These are phyloP conservation scores for Tilletia caries DNA, from an alignment of 1,284 basidiomycete genomes.

Conservation along the genomic window DNA sequence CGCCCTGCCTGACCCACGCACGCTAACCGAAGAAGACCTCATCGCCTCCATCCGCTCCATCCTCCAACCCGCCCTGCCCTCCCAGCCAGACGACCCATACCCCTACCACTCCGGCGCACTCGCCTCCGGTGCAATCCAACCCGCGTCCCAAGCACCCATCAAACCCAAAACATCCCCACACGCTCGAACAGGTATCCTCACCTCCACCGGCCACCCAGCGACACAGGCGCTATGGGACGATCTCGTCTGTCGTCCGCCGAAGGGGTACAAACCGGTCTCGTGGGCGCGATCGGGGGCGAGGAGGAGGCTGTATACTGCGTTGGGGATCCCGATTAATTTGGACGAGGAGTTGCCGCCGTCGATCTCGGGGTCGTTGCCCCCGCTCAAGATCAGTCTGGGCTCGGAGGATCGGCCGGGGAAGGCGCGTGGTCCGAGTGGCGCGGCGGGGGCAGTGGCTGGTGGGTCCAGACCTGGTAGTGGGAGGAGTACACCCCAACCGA, in stretches of 20 bases:
- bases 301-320: not conserved
- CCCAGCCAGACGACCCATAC: not conserved
- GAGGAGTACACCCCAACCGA: conserved; percentile 6
- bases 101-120: conserved; percentile 6
- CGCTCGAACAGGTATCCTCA: not conserved
- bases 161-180: conserved; percentile 1
- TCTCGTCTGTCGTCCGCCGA: not conserved
- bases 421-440: not conserved
- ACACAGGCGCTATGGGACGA: conserved; percentile 8
- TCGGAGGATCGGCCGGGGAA: not conserved
- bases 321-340: not conserved
- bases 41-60: not conserved
- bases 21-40: not conserved
- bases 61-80: not conserved
- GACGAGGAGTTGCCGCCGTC: conserved; percentile 3
- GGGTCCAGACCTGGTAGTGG: not conserved
- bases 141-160: not conserved
- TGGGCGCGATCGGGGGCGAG: conserved; percentile 1
- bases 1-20: not conserved
- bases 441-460: not conserved
- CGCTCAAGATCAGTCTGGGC: conserved; percentile 9
- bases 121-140: not conserved
- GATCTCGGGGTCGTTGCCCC: not conserved
- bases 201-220: not conserved
- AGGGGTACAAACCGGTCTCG: conserved; percentile 2